phyloP scores from a whole-genome alignment of 495 filamentous ascomycete genomes.

The Penicillium manginii region DNA sequence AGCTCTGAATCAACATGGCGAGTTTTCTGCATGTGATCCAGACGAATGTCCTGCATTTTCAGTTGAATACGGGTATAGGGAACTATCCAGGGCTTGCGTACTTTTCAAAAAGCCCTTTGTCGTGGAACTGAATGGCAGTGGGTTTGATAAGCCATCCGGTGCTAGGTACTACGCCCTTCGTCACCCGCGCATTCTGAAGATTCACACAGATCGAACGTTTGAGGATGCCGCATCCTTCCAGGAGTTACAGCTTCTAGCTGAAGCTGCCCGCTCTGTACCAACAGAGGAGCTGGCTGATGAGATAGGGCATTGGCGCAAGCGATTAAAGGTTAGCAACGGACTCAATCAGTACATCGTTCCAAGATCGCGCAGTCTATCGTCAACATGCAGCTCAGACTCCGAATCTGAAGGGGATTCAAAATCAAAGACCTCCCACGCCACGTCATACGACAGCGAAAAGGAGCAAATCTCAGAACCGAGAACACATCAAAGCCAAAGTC shows the following conservation, averaged over 20 bases:
- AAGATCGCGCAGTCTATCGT: constrained; percentile 29
- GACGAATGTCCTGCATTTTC: constrained; percentile 36
- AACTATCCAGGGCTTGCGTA: constrained; percentile 40
- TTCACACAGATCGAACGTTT: constrained; percentile 61
- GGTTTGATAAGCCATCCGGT: constrained; percentile 65
- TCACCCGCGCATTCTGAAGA: constrained; percentile 64
- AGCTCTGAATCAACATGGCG: constrained; percentile 55
- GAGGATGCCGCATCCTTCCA: constrained; percentile 57
- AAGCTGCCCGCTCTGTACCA: constrained; percentile 45
- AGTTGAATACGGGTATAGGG: constrained; percentile 35
- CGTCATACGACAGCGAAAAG: constrained; percentile 2
- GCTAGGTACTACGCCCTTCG: constrained; percentile 62
- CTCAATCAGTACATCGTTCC: constrained; percentile 30
- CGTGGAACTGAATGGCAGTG: constrained; percentile 65
- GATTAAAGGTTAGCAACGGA: constrained; percentile 52
- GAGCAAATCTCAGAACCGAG: not conserved
- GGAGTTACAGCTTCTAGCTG: constrained; percentile 60
- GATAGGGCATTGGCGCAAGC: constrained; percentile 56
- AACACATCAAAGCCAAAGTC: not conserved
- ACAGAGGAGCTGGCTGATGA: constrained; percentile 52
- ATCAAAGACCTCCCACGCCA: not conserved
- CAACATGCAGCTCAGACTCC: constrained; percentile 21
- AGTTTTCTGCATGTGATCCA: constrained; percentile 36
- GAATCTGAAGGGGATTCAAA: constrained; percentile 6
- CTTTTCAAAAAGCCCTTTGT: constrained; percentile 66